Evolutionary conservation across 192 early-diverging fungal genomes (phyloP).

Genomic region (Coemansia guatemalensis): DNA sequence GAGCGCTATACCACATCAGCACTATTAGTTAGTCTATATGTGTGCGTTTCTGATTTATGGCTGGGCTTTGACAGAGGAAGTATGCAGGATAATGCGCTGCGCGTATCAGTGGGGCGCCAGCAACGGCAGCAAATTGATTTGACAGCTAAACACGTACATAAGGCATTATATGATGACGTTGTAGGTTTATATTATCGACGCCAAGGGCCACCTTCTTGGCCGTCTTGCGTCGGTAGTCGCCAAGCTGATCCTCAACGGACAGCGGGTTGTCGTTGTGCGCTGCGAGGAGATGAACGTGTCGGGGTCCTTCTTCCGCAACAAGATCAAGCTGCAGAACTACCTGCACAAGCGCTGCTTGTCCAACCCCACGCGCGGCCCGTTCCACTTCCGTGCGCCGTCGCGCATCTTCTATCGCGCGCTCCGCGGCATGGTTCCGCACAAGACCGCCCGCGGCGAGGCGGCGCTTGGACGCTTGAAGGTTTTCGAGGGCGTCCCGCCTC

Average conservation of each 20-base stretch:
- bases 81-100: no score
- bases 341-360: conserved; percentile 97
- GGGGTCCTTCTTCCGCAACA: conserved; percentile 99
- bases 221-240: conserved; percentile 96
- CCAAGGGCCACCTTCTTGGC: conserved; percentile 97
- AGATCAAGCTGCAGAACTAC: conserved; percentile 96
- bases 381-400: conserved; percentile 99
- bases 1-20: neutral
- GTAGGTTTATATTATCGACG: conserved; percentile 98
- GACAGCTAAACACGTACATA: neutral
- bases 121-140: neutral
- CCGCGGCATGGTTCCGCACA: conserved; percentile 99
- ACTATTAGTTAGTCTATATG: no score
- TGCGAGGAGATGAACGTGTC: conserved; percentile 99
- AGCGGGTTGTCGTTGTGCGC: conserved; percentile 96
- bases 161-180: neutral
- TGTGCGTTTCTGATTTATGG: no score
- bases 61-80: no score
- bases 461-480: conserved; percentile 98
- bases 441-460: conserved; percentile 96
- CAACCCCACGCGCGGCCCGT: conserved; percentile 95
- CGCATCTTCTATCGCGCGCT: conserved; percentile 96
- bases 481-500: conserved; percentile 98
- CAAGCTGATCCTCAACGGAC: conserved; percentile 97
- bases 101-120: no score